Evolutionary conservation across 2,329 filamentous ascomycete genomes (phyloP).

Genomic region (Neofusicoccum sp.): DNA sequence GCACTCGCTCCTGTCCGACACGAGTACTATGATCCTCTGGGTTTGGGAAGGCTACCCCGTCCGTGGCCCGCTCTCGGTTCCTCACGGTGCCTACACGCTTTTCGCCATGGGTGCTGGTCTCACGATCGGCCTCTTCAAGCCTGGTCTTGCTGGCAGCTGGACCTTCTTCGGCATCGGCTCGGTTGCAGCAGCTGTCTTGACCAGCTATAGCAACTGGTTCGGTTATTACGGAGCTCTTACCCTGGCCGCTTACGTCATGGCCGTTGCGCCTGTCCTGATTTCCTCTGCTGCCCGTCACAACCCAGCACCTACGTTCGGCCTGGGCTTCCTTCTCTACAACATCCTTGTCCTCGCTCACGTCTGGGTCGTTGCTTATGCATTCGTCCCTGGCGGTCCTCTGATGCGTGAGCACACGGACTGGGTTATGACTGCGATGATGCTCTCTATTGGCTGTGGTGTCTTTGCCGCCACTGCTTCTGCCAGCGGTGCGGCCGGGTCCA

Average conservation of each 20-base stretch:
- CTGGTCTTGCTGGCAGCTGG: constrained; percentile 73
- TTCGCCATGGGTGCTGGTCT: constrained; percentile 83
- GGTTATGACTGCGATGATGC: constrained; percentile 86
- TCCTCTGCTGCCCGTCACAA: constrained; percentile 71
- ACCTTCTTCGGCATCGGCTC: constrained; percentile 74
- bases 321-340: constrained; percentile 90
- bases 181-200: constrained; percentile 74
- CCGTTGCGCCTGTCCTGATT: constrained; percentile 72
- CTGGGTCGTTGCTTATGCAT: constrained; percentile 97
- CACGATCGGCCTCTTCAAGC: constrained; percentile 70
- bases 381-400: constrained; percentile 89
- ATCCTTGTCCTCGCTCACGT: constrained; percentile 95
- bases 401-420: constrained; percentile 94
- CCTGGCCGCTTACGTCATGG: constrained; percentile 77
- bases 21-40: constrained; percentile 98
- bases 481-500: constrained; percentile 38
- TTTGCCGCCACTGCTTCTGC: constrained; percentile 64
- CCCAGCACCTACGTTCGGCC: constrained; percentile 77
- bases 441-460: constrained; percentile 78
- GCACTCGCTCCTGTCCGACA: constrained; percentile 91
- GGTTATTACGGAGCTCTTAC: constrained; percentile 83
- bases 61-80: constrained; percentile 79
- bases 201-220: constrained; percentile 75
- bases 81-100: constrained; percentile 86
- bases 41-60: constrained; percentile 96